phyloP scores from a whole-genome alignment of 2,329 filamentous ascomycete genomes.

The Aspergillus sergii region DNA sequence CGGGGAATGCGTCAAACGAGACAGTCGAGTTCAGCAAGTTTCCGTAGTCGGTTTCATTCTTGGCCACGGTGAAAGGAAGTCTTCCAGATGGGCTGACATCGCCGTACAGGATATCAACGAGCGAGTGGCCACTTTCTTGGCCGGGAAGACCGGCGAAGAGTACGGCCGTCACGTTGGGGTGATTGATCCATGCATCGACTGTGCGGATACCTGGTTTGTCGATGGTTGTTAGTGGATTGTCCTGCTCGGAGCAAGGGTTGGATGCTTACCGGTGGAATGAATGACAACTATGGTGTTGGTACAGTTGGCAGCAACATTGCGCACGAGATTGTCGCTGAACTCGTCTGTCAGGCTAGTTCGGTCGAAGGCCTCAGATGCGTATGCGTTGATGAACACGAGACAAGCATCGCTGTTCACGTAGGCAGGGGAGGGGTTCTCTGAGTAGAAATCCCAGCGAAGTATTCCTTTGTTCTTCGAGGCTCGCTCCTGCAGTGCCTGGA shows the following conservation, averaged over 20 bases:
- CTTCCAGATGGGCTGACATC: slow-evolving; percentile 29
- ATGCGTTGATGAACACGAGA: slow-evolving; percentile 61
- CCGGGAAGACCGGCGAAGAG: slow-evolving; percentile 66
- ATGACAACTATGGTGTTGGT: slow-evolving; percentile 65
- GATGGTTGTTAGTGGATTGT: not conserved
- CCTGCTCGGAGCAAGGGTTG: fast-evolving
- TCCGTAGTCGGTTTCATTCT: slow-evolving; percentile 58
- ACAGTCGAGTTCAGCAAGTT: slow-evolving; percentile 5
- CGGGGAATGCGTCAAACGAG: not conserved
- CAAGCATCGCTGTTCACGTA: slow-evolving; percentile 17
- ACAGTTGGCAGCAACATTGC: slow-evolving; percentile 60
- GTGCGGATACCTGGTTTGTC: slow-evolving; percentile 44
- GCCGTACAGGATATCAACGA: slow-evolving; percentile 60
- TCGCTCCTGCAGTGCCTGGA: slow-evolving; percentile 56
- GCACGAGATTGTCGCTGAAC: slow-evolving; percentile 57
- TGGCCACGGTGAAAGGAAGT: slow-evolving; percentile 60
- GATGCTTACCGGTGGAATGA: slow-evolving; percentile 58
- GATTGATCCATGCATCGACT: slow-evolving; percentile 59
- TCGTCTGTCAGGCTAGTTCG: slow-evolving; percentile 34
- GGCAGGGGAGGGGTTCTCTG: slow-evolving; percentile 44
- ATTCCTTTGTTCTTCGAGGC: slow-evolving; percentile 58
- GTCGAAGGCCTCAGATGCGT: slow-evolving; percentile 45
- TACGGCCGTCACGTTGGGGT: slow-evolving; percentile 65
- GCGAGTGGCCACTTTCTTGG: slow-evolving; percentile 60
- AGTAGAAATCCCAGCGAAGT: slow-evolving; percentile 63